These are phyloP conservation scores for Dryadomyces quercivorus DNA, from an alignment of 2,329 filamentous ascomycete genomes.

Conservation along the genomic window DNA sequence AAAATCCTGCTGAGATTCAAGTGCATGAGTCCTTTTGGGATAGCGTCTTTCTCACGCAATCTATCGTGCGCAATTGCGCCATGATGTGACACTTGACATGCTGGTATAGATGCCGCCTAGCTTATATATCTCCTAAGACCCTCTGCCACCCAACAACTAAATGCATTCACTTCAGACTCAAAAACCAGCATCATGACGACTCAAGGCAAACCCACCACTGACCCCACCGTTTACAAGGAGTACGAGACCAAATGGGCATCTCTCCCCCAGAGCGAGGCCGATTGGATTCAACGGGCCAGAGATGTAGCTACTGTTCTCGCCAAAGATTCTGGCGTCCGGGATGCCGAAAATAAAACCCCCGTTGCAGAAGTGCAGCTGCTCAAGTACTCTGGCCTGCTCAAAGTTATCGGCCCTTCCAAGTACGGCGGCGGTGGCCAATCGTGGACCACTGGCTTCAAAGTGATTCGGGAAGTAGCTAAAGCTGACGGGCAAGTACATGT, in stretches of 20 bases:
- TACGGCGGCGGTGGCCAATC: slow-evolving; percentile 31
- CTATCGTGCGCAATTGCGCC: no score
- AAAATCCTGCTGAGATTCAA: no score
- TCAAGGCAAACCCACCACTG: slow-evolving; percentile 12
- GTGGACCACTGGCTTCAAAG: slow-evolving; percentile 40
- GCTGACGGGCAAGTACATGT: slow-evolving; percentile 38
- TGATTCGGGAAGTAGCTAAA: slow-evolving; percentile 50
- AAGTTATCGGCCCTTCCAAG: slow-evolving; percentile 24
- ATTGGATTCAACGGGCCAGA: slow-evolving; percentile 26
- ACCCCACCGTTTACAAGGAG: slow-evolving; percentile 25
- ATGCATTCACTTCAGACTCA: no score
- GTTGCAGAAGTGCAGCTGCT: slow-evolving; percentile 26
- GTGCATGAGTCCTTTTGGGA: no score
- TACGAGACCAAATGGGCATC: slow-evolving; percentile 23
- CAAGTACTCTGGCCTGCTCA: slow-evolving; percentile 28
- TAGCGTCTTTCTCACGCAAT: no score
- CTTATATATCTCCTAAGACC: no score
- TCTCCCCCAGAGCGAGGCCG: slow-evolving; percentile 18
- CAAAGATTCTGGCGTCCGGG: slow-evolving; percentile 21
- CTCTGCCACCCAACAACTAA: no score
- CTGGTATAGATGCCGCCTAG: no score
- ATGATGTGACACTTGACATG: no score
- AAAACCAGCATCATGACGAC: no score
- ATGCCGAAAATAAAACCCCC: slow-evolving; percentile 27
- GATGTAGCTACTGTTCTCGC: slow-evolving; percentile 25